Base-by-base conservation (phyloP, 176 grass and related monocot species). In the Pharus latifolius region DNA sequence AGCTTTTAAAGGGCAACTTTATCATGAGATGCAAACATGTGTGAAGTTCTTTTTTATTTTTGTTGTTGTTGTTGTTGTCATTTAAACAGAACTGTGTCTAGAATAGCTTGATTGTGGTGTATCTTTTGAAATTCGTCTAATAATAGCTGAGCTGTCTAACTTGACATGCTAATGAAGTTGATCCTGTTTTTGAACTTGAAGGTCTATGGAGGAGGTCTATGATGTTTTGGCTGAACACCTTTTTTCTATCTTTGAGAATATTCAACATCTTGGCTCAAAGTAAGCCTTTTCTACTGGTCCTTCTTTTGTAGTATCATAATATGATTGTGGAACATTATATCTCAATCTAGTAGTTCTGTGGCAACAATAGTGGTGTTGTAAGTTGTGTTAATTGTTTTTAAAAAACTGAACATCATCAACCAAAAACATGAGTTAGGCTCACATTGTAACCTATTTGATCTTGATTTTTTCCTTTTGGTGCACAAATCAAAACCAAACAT, bases 131-230 rank as follows among this genome's bases (percentile, higher is more conserved):
- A 31, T 62, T 58, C 70, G 7, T 83, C 6, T 13, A 24, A 19
- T 23, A 13, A 7, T 67, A 50, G 44, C 69, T 68, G 11, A 56
- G 32, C 50, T 72, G 9, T 24, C 78, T 26, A 58, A 65, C 6
- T 74, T 72, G 5, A 25, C 10, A 63, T 63, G 7, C 49, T 78
- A 30, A 59, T 44, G 16, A 53, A 46, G 1, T 59, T 79, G 1
- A 12, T 57, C 12, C 65, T 4, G 17, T 56, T 80, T 58, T 70
- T 20, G 30, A 72, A 10, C 2, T 34, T 84, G 31, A 76, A 98
- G 89, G 83, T 92, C 94, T 13, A 98, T 93, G 44, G 94, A 85
- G 34, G 78, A 93, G 75, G 75, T 88, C 15, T 98, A 98, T 74
- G 89, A 93, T 28, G 15, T 81, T 70, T 88, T 98, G 73, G 78